Evolutionary conservation across 176 grass and related monocot species (phyloP), one percentile per base, ranked within the genome.

Genomic region (Avena atlantica): DNA sequence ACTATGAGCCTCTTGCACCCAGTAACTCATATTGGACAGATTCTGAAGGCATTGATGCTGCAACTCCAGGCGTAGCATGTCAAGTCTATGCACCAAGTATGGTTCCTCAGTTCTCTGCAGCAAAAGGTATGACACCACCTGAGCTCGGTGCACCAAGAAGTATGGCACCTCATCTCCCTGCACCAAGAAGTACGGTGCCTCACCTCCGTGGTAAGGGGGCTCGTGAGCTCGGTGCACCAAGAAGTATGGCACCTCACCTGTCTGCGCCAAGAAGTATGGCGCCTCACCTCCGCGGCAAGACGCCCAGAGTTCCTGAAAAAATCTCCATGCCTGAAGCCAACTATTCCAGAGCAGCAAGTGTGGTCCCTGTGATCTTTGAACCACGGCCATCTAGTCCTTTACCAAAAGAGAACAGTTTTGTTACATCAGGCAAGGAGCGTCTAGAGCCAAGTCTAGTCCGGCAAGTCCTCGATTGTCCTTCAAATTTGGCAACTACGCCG

Each of bases 261-360:
- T 6, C 37, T 71, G 37, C 37, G 19, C 37, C 68, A 45, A 71
- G 37, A 71, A 36, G 17, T 45, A 71, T 21, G 68, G 37, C 19
- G 19, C 69, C 37, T 4, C 27, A 65, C 12, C 71, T 68, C 60
- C 51, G 2, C 17, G 75, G 80, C 16, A 78, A 88, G 86, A 77
- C 12, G 15, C 27, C 80, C 36, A 64, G 83, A 36, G 53, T 50
- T 37, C 78, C 80, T 61, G 48, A 15, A 49, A 37, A 3, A 24
- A 56, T 4, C 12, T 12, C 53, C 16, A 65, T 80, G 67, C 76
- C 83, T 75, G 14, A 89, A 74, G 55, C 15, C 80, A 25, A 34
- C 11, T 9, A 76, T 76, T 69, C 23, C 14, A 9, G 69, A 51
- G 19, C 36, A 69, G 20, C 24, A 67, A 48, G 24, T 49, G 56